Conservation (phyloP, 176 grass and related monocot species). For the Neostapfia colusana region DNA sequence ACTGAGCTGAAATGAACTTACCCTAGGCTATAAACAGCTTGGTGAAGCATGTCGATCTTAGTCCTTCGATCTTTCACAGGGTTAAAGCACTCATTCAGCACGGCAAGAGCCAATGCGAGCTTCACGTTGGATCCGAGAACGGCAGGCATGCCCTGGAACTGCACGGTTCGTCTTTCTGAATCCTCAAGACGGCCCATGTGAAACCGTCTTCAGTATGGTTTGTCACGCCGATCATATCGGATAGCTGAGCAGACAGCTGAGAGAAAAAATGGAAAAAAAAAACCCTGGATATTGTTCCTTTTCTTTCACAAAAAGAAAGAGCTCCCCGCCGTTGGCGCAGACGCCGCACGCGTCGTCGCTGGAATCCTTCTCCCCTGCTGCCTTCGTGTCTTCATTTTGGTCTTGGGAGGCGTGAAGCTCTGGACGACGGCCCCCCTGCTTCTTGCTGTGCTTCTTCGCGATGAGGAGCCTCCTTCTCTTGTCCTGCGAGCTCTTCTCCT, state of each 20-base stretch:
- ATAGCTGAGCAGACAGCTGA: conserved; percentile 56
- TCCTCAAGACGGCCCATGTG: conserved; percentile 62
- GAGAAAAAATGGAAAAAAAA: no score
- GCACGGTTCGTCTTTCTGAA: conserved; percentile 26
- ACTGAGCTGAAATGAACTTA: conserved; percentile 14
- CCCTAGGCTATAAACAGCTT: conserved; percentile 71
- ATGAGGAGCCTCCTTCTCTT: conserved; percentile 39
- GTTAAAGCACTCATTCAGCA: conserved; percentile 77
- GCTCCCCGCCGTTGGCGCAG: conserved; percentile 68
- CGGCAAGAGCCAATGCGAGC: conserved; percentile 49
- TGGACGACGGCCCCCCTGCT: background rate
- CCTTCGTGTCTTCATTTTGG: no score
- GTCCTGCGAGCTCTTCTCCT: conserved; percentile 16
- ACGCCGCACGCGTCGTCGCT: conserved; percentile 87
- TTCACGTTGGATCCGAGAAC: conserved; percentile 55
- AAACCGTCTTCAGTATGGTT: conserved; percentile 57
- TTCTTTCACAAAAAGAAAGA: no score
- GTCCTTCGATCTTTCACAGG: conserved; percentile 68
- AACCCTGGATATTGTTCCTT: no score
- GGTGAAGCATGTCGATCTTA: conserved; percentile 56
- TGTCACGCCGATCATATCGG: conserved; percentile 47
- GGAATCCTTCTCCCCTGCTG: conserved; percentile 33
- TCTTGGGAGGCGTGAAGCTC: background rate
- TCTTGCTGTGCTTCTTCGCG: conserved; percentile 34
- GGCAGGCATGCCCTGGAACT: conserved; percentile 4